Conservation (phyloP, 257 asterid species). For the Ocimum tenuiflorum region DNA sequence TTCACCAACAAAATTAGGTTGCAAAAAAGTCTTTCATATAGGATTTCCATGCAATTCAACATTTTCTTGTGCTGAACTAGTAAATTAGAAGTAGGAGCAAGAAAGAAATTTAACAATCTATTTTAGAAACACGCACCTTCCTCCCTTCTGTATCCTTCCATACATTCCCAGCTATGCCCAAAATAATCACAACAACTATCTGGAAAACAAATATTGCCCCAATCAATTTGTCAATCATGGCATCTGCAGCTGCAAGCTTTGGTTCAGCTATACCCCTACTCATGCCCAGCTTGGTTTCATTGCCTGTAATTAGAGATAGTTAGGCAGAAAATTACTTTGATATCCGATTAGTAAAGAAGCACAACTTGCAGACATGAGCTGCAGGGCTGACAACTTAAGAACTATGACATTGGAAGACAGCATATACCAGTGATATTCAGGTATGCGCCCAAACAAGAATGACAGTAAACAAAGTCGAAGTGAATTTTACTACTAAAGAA, state of each 20-base stretch:
- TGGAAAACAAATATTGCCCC: constrained; percentile 97
- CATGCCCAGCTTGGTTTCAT: constrained; percentile 98
- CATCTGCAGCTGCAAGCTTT: constrained; percentile 97
- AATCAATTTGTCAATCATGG: constrained; percentile 97
- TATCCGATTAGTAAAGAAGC: background rate
- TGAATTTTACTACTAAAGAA: background rate
- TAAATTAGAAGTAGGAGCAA: constrained; percentile 5
- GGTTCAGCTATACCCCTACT: constrained; percentile 97
- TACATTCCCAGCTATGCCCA: constrained; percentile 93
- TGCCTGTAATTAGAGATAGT: constrained; percentile 45
- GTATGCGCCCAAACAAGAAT: background rate
- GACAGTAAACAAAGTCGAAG: background rate
- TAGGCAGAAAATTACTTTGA: background rate
- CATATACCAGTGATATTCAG: constrained; percentile 9
- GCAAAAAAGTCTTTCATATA: background rate
- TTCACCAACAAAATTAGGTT: constrained; percentile 12
- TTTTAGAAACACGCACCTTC: constrained; percentile 45
- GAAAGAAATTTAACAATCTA: constrained; percentile 4
- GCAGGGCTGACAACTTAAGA: constrained; percentile 3
- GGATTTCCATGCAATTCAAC: background rate
- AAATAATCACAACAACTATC: constrained; percentile 89
- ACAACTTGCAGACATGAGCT: constrained; percentile 4
- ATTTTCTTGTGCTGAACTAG: constrained; percentile 1
- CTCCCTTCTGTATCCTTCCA: constrained; percentile 98
- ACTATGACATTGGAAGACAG: background rate